Evolutionary conservation across 2,329 filamentous ascomycete genomes (phyloP).

Genomic region (Beauveria sp.): DNA sequence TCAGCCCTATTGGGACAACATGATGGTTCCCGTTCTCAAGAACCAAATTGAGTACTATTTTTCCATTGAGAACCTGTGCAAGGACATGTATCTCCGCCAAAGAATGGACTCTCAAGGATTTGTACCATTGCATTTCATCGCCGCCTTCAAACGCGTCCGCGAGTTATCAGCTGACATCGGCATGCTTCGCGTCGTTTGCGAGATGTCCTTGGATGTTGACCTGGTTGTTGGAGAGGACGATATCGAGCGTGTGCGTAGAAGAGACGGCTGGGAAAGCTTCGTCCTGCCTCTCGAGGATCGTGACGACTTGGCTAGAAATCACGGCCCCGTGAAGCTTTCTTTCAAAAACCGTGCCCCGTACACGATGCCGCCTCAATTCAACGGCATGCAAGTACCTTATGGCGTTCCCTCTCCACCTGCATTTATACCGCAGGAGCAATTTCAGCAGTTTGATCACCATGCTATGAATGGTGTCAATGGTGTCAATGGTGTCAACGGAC

Average conservation of each 20-base stretch:
- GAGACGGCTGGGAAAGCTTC: constrained; percentile 73
- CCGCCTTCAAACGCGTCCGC: constrained; percentile 69
- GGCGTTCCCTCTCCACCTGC: constrained; percentile 21
- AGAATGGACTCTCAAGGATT: constrained; percentile 96
- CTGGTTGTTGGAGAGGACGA: constrained; percentile 68
- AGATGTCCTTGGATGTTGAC: constrained; percentile 66
- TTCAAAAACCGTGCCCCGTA: constrained; percentile 27
- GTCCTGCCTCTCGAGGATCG: constrained; percentile 65
- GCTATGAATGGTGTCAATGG: constrained; percentile 25
- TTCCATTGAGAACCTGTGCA: constrained; percentile 89
- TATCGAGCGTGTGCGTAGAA: constrained; percentile 67
- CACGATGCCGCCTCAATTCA: constrained; percentile 23
- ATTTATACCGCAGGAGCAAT: constrained; percentile 22
- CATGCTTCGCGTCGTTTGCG: constrained; percentile 66
- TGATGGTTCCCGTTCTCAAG: constrained; percentile 34
- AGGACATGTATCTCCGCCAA: constrained; percentile 79
- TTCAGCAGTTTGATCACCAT: constrained; percentile 28
- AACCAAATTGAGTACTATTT: constrained; percentile 84
- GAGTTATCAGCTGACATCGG: constrained; percentile 52
- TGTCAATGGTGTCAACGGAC: constrained; percentile 30
- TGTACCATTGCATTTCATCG: constrained; percentile 71
- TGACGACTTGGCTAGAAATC: constrained; percentile 64
- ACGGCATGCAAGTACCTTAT: constrained; percentile 25
- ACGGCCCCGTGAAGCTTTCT: constrained; percentile 46
- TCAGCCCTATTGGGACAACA: constrained; percentile 47